Evolutionary conservation across 805 yeast species (phyloP), one percentile per base, ranked within the genome.

Genomic region (Alloascoidea hylecoeti): DNA sequence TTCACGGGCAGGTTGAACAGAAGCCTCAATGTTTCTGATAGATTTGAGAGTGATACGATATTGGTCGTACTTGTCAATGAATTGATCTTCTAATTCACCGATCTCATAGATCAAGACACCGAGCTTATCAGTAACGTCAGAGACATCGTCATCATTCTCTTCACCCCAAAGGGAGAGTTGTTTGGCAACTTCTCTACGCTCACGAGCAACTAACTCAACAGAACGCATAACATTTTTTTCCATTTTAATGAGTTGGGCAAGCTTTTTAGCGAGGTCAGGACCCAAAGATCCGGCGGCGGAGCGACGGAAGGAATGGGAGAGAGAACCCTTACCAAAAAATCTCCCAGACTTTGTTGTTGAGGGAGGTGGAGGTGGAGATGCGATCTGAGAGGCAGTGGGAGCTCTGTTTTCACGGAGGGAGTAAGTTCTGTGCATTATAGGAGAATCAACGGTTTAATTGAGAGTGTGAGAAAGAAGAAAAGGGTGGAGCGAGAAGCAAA

Each of bases 131-230:
- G 97, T 89, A 46, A 89, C 86, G 61, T 89, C 97, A 44, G 92
- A 77, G 40, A 89, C 95, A 54, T 89, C 98, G 54, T 89, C 97
- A 58, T 89, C 97, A 57, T 88, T 86, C 57, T 81, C 94, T 61
- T 83, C 95, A 66, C 98, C 98, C 98, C 98, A 89, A 49, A 79
- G 60, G 27, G 96, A 86, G 59, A 89, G 74, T 69, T 89, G 97
- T 70, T 86, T 88, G 52, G 97, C 98, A 49, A 88, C 96, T 53
- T 81, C 88, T 60, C 88, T 78, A 61, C 96, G 78, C 70, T 92
- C 97, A 53, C 81, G 75, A 49, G 96, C 85, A 42, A 85, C 88
- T 47, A 84, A 70, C 68, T 92, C 97, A 53, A 92, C 71, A 44
- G 95, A 77, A 63, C 96, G 79, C 82, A 88, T 79, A 46, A 89